Evolutionary conservation across 139 green algal species (phyloP), one percentile per base, ranked within the genome.

Genomic region (Tetradesmus obliquus): DNA sequence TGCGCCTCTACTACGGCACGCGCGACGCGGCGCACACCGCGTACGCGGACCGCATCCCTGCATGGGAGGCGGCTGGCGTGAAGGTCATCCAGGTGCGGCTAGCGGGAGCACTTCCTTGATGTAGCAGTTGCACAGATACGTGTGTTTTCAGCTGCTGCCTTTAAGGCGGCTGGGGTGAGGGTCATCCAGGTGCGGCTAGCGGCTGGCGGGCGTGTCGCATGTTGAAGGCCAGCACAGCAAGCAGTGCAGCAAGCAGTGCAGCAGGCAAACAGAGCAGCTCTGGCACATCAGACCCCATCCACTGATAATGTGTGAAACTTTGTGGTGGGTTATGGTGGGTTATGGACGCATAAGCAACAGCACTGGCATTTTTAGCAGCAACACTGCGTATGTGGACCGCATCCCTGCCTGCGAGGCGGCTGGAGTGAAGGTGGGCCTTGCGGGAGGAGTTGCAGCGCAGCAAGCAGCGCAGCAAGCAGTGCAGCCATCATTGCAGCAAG

Each of bases 1-100:
- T 98, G 3, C 91, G 90, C 22, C 90, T 99, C 1, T 99, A 97
- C 93, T 99, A 98, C 87, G 97, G 97, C 57, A 96, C 96, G 4
- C 86, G 81, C 15, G 95, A 92, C 79, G 57, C 82, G 45, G 71
- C 86, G 6, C 81, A 86, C 32, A 94, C 93, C 1, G 88, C 93
- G 7, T 95, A 87, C 62, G 81, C 19, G 0, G 93, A 96, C 32
- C 57, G 93, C 15, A 91, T 97, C 6, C 82, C 93, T 4, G 72
- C 83, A 13, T 99, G 97, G 97, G 69, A 96, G 80, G 84, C 88
- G 8, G 22, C 71, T n/a, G 97, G 97, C 1, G 95, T 99, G 24
- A 92, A 96, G 57, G 94, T 97, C 1, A 86, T 96, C 22, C 93
- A 95, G 90, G 88, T 91, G 54, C 51, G 82, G 19, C 9, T 3